These are phyloP conservation scores for Achaetomium macrosporum DNA, from an alignment of 2,329 filamentous ascomycete species.

Conservation along the genomic window DNA sequence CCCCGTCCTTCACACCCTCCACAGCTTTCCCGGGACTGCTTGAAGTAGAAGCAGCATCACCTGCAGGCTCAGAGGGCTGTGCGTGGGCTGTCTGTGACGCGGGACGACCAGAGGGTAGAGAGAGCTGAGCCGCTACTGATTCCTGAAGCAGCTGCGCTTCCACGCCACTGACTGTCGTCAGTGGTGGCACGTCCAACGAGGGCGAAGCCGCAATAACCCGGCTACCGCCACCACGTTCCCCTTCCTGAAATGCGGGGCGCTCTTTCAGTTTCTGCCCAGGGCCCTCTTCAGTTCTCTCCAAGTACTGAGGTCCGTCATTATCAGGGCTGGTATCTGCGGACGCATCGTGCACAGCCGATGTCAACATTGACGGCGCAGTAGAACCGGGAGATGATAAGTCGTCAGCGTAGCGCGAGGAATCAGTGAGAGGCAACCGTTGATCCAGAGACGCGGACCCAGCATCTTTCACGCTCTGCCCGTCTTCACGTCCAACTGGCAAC, in stretches of 20 bases:
- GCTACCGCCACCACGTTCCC: constrained; percentile 12
- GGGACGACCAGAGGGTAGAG: not conserved
- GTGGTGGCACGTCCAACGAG: constrained; percentile 15
- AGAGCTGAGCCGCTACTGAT: constrained; percentile 29
- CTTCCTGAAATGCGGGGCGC: constrained; percentile 14
- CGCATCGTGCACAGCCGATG: constrained; percentile 60
- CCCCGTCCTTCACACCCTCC: too few relatives aligned
- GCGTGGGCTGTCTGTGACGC: too few relatives aligned
- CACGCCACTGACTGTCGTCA: constrained; percentile 29
- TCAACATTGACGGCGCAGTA: constrained; percentile 67
- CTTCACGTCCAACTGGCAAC: not conserved
- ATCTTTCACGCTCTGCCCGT: constrained; percentile 22
- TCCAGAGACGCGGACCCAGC: constrained; percentile 25
- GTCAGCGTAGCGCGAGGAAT: constrained; percentile 37
- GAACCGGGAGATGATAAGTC: constrained; percentile 54
- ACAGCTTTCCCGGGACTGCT: too few relatives aligned
- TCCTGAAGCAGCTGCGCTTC: constrained; percentile 44
- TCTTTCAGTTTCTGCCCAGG: constrained; percentile 32
- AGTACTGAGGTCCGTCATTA: constrained; percentile 55
- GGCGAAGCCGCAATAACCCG: not conserved
- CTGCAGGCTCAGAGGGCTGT: too few relatives aligned
- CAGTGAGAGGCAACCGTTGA: constrained; percentile 30
- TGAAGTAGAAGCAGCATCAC: too few relatives aligned
- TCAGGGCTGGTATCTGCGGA: constrained; percentile 72
- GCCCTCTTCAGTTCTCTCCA: constrained; percentile 43